Base-by-base conservation (phyloP, 1,284 basidiomycete species). In the Melampsora americana region DNA sequence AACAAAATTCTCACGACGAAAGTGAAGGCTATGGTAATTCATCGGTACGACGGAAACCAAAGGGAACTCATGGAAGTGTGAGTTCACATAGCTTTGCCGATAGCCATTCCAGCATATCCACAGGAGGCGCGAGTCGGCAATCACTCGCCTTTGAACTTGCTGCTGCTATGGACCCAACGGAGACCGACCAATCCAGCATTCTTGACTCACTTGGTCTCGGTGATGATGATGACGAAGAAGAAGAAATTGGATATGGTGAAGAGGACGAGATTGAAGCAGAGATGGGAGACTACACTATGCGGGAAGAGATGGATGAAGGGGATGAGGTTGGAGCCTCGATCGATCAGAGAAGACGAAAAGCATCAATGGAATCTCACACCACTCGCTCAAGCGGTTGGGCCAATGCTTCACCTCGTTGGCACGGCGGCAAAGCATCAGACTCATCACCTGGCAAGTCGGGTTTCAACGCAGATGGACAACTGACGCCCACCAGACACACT, bases 101-200 rank as follows among this genome's bases (percentile, higher is more conserved):
- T 28, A 56, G 53, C 5, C 53, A 56, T 28, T n/a, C 28, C 28
- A 28, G 23, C 23, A 56, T 56, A 12, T 56, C 53, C n/a, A n/a
- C 39, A 16, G 53, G 48, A n/a, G 48, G 28, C 44, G 64, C 48
- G 18, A 62, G 53, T 60, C 72, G 72, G 18, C 72, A 74, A 26
- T 74, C 72, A 3, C 42, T 74, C 7, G 72, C 72, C 48, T 74
- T 74, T n/a, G 72, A 74, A 61, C 65, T 74, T 39, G 72, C 72
- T 7, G 72, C 72, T 12, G 72, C 72, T n/a, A 74, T 74, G 72
- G 72, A 74, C 53, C 72, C 72, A 42, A 50, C 66, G 30, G 65
- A 74, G 32, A 67, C n/a, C 30, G 72, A 74, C 42, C 65, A 67
- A 46, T 65, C 65, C 35, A 67, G 65, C n/a, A 66, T 74, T 23